Evolutionary conservation across 805 yeast genomes (phyloP), one percentile per base, ranked within the genome.

Genomic region (Komagataella ulmi): DNA sequence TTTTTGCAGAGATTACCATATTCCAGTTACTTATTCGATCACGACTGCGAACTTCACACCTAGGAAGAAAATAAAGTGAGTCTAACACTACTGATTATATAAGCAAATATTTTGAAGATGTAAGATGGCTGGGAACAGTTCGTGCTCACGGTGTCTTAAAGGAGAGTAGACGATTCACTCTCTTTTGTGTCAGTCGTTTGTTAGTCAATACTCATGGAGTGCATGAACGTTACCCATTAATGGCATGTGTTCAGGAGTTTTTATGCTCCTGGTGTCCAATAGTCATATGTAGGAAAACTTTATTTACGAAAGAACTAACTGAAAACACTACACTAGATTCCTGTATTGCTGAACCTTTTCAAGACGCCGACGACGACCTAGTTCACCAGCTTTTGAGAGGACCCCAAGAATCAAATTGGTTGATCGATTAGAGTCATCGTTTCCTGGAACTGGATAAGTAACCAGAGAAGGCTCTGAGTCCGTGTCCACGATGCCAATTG

Each of bases 381-480:
- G 75, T 64, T 85, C 82, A 24, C 93, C 98, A 14, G 97, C 90
- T 61, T 77, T 83, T 19, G 93, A 82, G 55, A 93, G 73, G 17
- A 90, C 82, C 54, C 98, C 97, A 51, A 81, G 70, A 58, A 93
- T 76, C 57, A 93, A 72, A 56, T 87, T 83, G 7, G 85, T 80
- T 6, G 95, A 78, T 65, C 99, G 79, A 53, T 80, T 70, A 6
- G 95, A 84, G 65, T 90, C 97, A 65, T 93, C 98, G 64, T 93
- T 93, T 56, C 95, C 95, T 17, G 98, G 98, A 57, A 93, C 86
- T 50, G 98, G 95, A 63, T 93, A 93, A 1, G 97, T 88, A 51
- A 91, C 86, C 58, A 85, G 70, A 14, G 86, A 78, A 7, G 97
- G 95, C 63, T 93, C 97, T 64, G 85, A 81, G 67, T 93, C 91